phyloP scores from a whole-genome alignment of 768 basidiomycete species.

The Termitomyces sp. region DNA sequence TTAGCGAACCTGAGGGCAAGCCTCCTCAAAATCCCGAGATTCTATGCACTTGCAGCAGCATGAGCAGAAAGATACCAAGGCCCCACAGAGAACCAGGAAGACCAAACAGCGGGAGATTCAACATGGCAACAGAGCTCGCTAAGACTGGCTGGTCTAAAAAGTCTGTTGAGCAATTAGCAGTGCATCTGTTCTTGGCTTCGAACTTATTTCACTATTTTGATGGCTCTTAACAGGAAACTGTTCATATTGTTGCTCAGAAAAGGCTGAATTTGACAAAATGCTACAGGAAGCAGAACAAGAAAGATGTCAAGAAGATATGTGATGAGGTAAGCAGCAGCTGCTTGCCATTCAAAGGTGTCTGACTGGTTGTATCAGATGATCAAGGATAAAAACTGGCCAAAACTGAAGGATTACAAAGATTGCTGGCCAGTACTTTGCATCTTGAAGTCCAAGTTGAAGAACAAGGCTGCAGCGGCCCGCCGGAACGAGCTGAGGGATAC shows the following conservation, averaged over 20 bases:
- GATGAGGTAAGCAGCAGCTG: background rate
- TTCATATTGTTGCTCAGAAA: background rate
- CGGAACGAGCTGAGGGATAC: background rate
- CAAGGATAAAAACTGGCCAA: conserved; percentile 4
- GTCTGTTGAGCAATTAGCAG: background rate
- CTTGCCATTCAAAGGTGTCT: background rate
- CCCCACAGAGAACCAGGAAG: conserved; percentile 7
- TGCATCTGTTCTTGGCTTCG: background rate
- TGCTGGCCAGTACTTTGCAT: conserved; percentile 3
- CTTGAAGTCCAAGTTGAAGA: conserved; percentile 4
- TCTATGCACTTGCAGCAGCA: background rate
- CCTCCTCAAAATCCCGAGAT: background rate
- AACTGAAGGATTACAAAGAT: background rate
- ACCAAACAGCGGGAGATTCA: conserved; percentile 4
- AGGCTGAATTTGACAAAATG: conserved; percentile 1
- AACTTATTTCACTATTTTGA: background rate
- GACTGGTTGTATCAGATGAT: conserved; percentile 4
- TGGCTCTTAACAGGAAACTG: background rate
- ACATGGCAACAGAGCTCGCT: background rate
- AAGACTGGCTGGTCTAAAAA: conserved; percentile 5
- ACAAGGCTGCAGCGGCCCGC: background rate
- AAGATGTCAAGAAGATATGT: background rate
- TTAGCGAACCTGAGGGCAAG: background rate
- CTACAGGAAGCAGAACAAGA: background rate
- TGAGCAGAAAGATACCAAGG: conserved; percentile 2